Conservation (phyloP, 495 filamentous ascomycete species). For the Cetradonia linearis region DNA sequence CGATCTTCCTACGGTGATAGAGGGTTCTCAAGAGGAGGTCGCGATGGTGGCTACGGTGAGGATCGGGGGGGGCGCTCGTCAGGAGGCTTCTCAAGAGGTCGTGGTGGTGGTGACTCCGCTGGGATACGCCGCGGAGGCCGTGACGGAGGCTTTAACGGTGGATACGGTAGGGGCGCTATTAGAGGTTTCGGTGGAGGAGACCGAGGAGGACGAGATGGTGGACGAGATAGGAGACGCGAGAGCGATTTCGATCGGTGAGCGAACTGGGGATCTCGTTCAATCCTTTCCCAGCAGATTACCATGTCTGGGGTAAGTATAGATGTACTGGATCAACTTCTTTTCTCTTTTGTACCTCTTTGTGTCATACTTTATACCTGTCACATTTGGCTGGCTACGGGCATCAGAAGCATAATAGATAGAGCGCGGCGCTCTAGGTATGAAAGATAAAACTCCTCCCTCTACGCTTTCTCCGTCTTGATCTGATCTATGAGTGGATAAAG, state of each 20-base stretch:
- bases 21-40: conserved; percentile 1
- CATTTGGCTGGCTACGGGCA: not conserved
- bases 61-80: conserved; percentile 1
- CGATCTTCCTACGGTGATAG: not conserved
- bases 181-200: conserved; percentile 6
- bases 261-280: not conserved
- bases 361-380: not conserved
- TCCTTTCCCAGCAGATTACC: not conserved
- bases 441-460: conserved; percentile 3
- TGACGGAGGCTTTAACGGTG: conserved; percentile 7
- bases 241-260: not conserved
- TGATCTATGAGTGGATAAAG: not conserved
- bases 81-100: not conserved
- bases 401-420: conserved; percentile 3
- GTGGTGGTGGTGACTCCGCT: not conserved
- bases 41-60: not conserved
- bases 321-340: not conserved
- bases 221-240: not conserved
- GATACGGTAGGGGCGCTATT: not conserved
- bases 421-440: not conserved
- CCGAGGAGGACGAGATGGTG: not conserved
- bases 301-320: not conserved
- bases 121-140: not conserved
- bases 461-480: not conserved
- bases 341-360: not conserved